phyloP scores from a whole-genome alignment of 495 filamentous ascomycete genomes.

The Poronia punctata region DNA sequence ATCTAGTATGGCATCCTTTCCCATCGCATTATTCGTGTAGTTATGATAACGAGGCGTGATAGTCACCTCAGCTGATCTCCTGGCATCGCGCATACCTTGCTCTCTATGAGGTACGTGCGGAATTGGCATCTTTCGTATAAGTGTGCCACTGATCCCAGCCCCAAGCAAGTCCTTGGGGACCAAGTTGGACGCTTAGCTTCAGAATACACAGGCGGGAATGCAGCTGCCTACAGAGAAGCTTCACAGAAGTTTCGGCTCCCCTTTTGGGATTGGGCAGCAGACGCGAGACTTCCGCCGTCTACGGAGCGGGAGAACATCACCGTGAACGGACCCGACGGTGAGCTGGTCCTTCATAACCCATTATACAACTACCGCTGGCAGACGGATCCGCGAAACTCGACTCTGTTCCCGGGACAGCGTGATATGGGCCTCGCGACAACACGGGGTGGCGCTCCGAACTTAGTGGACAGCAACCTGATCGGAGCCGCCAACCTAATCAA shows the following conservation, averaged over 20 bases:
- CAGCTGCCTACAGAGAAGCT: conserved; percentile 25
- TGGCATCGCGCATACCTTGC: conserved; percentile 38
- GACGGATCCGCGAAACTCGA: conserved; percentile 17
- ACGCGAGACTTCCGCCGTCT: conserved; percentile 23
- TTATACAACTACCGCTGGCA: conserved; percentile 33
- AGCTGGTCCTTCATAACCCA: conserved; percentile 24
- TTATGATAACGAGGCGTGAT: conserved; percentile 7
- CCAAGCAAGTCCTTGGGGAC: conserved; percentile 32
- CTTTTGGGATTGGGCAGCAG: conserved; percentile 38
- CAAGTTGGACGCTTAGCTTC: conserved; percentile 28
- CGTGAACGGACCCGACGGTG: conserved; percentile 24
- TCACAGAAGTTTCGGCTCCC: conserved; percentile 30
- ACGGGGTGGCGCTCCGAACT: conserved; percentile 22
- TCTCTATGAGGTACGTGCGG: conserved; percentile 30
- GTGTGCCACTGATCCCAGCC: conserved; percentile 2
- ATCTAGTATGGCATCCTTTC: conserved; percentile 26
- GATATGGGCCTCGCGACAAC: conserved; percentile 16
- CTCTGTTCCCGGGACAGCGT: conserved; percentile 16
- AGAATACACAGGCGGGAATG: conserved; percentile 18
- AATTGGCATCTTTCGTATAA: neutral
- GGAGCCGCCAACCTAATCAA: conserved; percentile 14
- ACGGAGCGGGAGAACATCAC: conserved; percentile 23
- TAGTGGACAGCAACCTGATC: conserved; percentile 15
- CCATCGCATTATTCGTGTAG: conserved; percentile 7
- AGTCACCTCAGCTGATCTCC: conserved; percentile 32